A percentile compares a stretch with the other conserved stretches of the same genome.
Evolutionary conservation across 345 rosid species (phyloP).

Genomic region (Citrus reticulata): DNA sequence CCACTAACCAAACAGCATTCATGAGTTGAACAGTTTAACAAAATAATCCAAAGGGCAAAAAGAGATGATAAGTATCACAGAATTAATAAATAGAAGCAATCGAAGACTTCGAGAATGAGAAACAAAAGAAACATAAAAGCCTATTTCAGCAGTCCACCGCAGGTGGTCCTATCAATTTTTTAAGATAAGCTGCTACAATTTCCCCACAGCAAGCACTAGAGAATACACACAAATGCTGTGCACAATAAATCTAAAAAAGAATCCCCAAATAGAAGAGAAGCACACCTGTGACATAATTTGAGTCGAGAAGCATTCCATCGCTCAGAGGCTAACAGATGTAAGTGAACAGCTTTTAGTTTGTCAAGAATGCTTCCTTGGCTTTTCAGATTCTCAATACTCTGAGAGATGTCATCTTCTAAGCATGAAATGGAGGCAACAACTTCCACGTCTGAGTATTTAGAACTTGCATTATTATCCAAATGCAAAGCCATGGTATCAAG

Average conservation of each 20-base stretch:
- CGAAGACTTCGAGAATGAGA: too few species aligned
- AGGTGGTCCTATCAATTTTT: too few species aligned
- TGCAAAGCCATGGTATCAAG: conserved; percentile 18
- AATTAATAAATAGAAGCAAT: too few species aligned
- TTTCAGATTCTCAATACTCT: conserved; percentile 16
- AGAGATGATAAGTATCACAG: too few species aligned
- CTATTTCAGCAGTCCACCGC: too few species aligned
- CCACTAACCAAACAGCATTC: too few species aligned
- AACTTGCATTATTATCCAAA: conserved; percentile 22
- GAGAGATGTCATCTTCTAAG: conserved; percentile 22
- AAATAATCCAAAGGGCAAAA: too few species aligned
- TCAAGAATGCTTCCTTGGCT: conserved; percentile 35
- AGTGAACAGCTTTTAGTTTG: conserved; percentile 49
- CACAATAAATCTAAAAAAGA: neutral
- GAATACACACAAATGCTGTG: neutral
- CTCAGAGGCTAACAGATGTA: conserved; percentile 62
- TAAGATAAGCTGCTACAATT: too few species aligned
- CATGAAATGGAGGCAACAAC: conserved; percentile 16
- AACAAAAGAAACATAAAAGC: too few species aligned
- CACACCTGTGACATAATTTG: conserved; percentile 51
- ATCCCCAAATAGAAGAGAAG: neutral
- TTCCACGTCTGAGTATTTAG: conserved; percentile 18
- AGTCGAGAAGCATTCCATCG: conserved; percentile 61
- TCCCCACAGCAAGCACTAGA: too few species aligned
- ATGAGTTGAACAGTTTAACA: too few species aligned